Evolutionary conservation across 495 filamentous ascomycete species (phyloP).

Genomic region (Physcia stellaris): DNA sequence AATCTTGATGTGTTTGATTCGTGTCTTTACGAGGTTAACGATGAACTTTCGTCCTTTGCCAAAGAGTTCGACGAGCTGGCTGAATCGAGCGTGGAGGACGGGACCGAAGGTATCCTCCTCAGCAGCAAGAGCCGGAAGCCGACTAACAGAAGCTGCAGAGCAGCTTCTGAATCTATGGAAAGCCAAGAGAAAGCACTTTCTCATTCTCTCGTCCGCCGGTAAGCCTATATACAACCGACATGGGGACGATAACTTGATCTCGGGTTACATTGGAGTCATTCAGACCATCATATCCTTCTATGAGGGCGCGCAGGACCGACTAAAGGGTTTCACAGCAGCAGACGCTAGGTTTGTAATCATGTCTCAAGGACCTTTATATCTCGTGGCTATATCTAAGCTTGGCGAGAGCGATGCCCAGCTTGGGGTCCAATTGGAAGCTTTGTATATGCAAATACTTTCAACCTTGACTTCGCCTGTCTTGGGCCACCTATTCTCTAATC

Average conservation of each 20-base stretch:
- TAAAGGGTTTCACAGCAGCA: slow-evolving; percentile 73
- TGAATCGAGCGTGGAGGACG: slow-evolving; percentile 42
- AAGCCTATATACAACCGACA: slow-evolving; percentile 96
- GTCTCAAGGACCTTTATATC: slow-evolving; percentile 72
- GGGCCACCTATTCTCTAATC: slow-evolving; percentile 73
- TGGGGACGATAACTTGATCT: slow-evolving; percentile 77
- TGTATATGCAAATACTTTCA: slow-evolving; percentile 97
- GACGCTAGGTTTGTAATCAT: slow-evolving; percentile 71
- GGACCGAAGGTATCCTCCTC: slow-evolving; percentile 47
- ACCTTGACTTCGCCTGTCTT: slow-evolving; percentile 87
- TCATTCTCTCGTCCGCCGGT: slow-evolving; percentile 92
- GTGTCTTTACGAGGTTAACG: slow-evolving; percentile 30
- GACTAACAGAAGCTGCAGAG: slow-evolving; percentile 28
- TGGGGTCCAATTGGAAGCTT: slow-evolving; percentile 72
- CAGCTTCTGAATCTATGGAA: slow-evolving; percentile 61
- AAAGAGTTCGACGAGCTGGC: slow-evolving; percentile 70
- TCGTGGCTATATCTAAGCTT: slow-evolving; percentile 83
- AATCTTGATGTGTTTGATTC: slow-evolving; percentile 42
- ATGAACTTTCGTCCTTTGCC: slow-evolving; percentile 48
- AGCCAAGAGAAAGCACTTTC: slow-evolving; percentile 84
- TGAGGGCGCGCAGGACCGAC: slow-evolving; percentile 56
- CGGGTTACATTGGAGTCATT: slow-evolving; percentile 85
- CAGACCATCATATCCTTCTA: slow-evolving; percentile 98
- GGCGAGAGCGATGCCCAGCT: slow-evolving; percentile 85
- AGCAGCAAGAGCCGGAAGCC: not conserved